Evolutionary conservation across 768 basidiomycete species (phyloP), one percentile per base, ranked within the genome.

Genomic region (Roridomyces roridus): DNA sequence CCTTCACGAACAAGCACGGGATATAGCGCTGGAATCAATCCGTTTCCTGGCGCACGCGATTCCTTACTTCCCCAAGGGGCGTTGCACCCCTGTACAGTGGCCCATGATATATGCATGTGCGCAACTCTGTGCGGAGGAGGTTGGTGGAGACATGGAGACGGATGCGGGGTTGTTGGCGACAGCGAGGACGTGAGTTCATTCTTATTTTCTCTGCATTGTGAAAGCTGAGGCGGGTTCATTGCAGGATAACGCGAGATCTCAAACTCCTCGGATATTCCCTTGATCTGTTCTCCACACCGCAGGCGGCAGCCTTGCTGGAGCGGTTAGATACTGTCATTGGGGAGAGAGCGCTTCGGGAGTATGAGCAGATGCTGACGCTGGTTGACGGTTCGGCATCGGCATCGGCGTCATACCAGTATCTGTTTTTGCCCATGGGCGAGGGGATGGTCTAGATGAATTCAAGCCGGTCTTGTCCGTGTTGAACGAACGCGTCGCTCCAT

Each of bases 121-220:
- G 8, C 39, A 51, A 31, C 56, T 61, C 50, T 55, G 31, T 21
- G 48, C 29, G 21, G 55, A 59, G 6, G 54, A 56, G n/a, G n/a
- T n/a, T n/a, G n/a, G n/a, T n/a, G n/a, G n/a, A n/a, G n/a, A n/a
- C n/a, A n/a, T n/a, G n/a, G n/a, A n/a, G n/a, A n/a, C n/a, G n/a
- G 31, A 34, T 34, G 31, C 31, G 4, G 31, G 31, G 31, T 34
- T 34, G 31, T 3, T 23, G n/a, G 28, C 10, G 0, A 45, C 46
- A 11, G 24, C 44, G 17, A 12, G 45, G 35, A 53, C 41, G 57
- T 53, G 18, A 10, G 46, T 52, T 34, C 11, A 2, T 10, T 25
- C 21, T 44, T n/a, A n/a, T n/a, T n/a, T n/a, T n/a, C n/a, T n/a
- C n/a, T n/a, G n/a, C n/a, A n/a, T n/a, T n/a, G n/a, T n/a, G n/a